phyloP scores from a whole-genome alignment of 495 filamentous ascomycete genomes.

The Pyrenula aspistea region DNA sequence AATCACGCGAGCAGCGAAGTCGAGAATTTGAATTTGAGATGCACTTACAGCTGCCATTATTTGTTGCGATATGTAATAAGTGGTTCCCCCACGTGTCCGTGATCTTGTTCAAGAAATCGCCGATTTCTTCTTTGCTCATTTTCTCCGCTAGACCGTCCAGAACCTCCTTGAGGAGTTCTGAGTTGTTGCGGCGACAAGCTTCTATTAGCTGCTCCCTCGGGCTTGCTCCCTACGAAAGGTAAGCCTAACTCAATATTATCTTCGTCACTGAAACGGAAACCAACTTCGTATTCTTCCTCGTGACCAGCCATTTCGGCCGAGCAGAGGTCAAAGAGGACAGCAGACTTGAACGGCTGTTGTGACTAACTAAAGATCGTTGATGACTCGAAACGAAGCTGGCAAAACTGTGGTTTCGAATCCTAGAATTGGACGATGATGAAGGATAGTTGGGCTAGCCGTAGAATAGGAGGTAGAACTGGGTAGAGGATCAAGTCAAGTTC shows the following conservation, averaged over 20 bases:
- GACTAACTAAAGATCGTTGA: too few species aligned
- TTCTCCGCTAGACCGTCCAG: conserved; percentile 23
- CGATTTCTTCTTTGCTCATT: conserved; percentile 41
- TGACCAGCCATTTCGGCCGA: conserved; percentile 28
- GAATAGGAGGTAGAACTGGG: too few species aligned
- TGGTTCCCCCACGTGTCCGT: conserved; percentile 77
- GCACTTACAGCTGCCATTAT: conserved; percentile 69
- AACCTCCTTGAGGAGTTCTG: conserved; percentile 60
- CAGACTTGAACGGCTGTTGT: too few species aligned
- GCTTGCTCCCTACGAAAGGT: conserved; percentile 59
- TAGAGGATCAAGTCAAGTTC: too few species aligned
- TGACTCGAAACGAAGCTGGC: too few species aligned
- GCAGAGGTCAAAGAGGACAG: too few species aligned
- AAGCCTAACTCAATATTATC: not conserved
- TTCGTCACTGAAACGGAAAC: not conserved
- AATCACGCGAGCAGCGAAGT: too few species aligned
- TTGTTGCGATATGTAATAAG: conserved; percentile 79
- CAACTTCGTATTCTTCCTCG: conserved; percentile 25
- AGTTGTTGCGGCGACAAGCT: conserved; percentile 86
- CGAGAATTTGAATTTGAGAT: too few species aligned
- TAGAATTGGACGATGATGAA: too few species aligned
- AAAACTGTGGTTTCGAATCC: too few species aligned
- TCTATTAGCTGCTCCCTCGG: conserved; percentile 79
- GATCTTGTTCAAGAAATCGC: conserved; percentile 69
- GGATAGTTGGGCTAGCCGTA: too few species aligned